Base-by-base conservation (phyloP, 2,329 filamentous ascomycete genomes). In the Leptoxyphium fumago region DNA sequence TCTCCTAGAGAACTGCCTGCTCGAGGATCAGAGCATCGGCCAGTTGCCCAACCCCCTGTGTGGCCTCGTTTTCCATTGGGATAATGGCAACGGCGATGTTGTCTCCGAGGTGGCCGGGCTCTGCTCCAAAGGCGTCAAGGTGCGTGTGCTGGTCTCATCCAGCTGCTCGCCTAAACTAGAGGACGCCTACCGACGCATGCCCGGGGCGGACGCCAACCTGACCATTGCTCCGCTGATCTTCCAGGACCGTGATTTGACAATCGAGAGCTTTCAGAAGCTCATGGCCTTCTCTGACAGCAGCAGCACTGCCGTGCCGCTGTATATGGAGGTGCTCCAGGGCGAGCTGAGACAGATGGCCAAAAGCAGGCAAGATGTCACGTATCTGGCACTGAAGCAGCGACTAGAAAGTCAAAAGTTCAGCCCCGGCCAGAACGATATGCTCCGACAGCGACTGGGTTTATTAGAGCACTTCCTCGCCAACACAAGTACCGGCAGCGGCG, bases 401-500 rank as follows among this genome's bases (percentile, higher is more conserved):
- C 52, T 73, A 0, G 48, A 57, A 0, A 21, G 43, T 0, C 61
- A 68, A 18, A 52, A 60, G 0, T 63, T 83, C 15, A 63, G 65
- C 0, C 51, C 58, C 0, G 62, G 57, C 1, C 80, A 87, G 53
- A 55, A 59, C 0, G 64, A 54, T 0, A 71, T 78, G 56, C 70
- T 89, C 2, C 60, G 68, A 0, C 70, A 79, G 54, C 71, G 81
- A 0, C 63, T 85, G 1, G 69, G 75, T 6, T 68, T 78, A 0
- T 64, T 85, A 0, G 75, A 84, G 52, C 77, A 72, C 11, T 84
- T 83, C 58, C 69, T 84, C 58, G 65, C 38, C 30, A 40, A 5
- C 29, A 14, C 6, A 29, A 32, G 6, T 8, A 41, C n/a, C 13
- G 10, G 32, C 15, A 26, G 30, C n/a, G 21, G 21, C 7, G 21